Conservation (phyloP, 352 stramenopile genomes). For the Discostella stelligera region DNA sequence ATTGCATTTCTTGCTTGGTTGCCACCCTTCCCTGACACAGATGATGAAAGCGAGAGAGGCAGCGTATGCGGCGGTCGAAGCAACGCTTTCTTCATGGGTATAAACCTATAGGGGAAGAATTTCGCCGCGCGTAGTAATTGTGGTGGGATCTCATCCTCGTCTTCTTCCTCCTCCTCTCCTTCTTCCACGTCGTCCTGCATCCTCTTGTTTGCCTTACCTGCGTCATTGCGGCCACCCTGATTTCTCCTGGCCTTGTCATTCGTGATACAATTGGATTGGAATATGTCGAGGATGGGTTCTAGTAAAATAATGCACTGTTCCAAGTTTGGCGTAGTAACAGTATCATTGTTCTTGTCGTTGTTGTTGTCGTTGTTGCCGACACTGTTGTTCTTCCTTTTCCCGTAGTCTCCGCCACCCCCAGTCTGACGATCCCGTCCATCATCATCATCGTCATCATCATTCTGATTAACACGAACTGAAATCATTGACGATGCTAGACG, state of each 20-base stretch:
- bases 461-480: not conserved
- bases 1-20: not conserved
- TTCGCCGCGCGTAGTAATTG: constrained; percentile 33
- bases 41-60: too few species aligned
- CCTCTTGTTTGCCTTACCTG: not conserved
- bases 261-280: constrained; percentile 18
- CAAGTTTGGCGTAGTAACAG: constrained; percentile 23
- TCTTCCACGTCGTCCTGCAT: not conserved
- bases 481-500: not conserved
- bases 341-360: constrained; percentile 3
- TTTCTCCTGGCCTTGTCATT: constrained; percentile 20
- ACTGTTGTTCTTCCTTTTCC: not conserved
- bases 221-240: not conserved
- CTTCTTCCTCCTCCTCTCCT: constrained; percentile 1
- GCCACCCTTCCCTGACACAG: not conserved
- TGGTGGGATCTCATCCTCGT: constrained; percentile 29
- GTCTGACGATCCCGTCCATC: not conserved
- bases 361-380: not conserved
- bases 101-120: constrained; percentile 44
- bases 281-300: constrained; percentile 23
- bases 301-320: constrained; percentile 39
- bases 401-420: not conserved
- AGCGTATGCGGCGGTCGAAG: constrained; percentile 25
- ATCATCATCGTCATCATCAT: not conserved
- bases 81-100: constrained; percentile 42